Evolutionary conservation across 2,329 filamentous ascomycete species (phyloP).

Genomic region (Fusarium tuaranense): DNA sequence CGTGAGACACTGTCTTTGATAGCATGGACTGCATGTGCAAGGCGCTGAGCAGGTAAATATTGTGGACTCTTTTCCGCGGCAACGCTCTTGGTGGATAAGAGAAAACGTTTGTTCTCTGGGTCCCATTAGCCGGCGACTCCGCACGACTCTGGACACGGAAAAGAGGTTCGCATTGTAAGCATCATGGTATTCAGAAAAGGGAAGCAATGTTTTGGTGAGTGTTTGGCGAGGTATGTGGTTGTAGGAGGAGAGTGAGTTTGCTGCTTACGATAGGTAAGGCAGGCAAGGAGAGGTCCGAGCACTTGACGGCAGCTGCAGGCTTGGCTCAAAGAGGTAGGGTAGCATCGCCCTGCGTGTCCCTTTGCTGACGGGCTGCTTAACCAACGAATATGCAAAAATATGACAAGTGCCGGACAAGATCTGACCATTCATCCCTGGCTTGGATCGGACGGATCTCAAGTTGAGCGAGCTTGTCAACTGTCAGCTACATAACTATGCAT

Average conservation of each 20-base stretch:
- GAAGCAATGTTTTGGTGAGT: not conserved
- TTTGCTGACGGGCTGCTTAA: not conserved
- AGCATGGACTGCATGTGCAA: constrained; percentile 15
- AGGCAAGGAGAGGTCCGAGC: constrained; percentile 1
- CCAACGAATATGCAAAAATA: constrained; percentile 10
- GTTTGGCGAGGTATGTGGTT: constrained; percentile 3
- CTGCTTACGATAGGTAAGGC: not conserved
- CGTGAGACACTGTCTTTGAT: constrained; percentile 43
- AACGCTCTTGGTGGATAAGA: constrained; percentile 24
- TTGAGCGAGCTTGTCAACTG: constrained; percentile 2
- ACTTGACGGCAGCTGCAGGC: constrained; percentile 1
- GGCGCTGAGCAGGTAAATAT: constrained; percentile 25
- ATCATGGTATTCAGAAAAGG: not conserved
- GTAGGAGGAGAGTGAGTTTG: constrained; percentile 18
- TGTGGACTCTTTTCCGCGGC: constrained; percentile 29
- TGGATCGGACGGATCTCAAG: not conserved
- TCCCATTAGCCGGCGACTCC: constrained; percentile 15
- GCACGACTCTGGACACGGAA: not conserved
- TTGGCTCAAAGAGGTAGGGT: not conserved
- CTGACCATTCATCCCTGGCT: constrained; percentile 15
- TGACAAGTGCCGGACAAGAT: not conserved
- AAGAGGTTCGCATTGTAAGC: not conserved
- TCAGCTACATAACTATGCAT: not conserved
- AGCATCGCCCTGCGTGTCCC: constrained; percentile 21
- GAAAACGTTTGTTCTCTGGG: constrained; percentile 11